phyloP scores from a whole-genome alignment of 495 filamentous ascomycete genomes.

The Neurospora sp. region DNA sequence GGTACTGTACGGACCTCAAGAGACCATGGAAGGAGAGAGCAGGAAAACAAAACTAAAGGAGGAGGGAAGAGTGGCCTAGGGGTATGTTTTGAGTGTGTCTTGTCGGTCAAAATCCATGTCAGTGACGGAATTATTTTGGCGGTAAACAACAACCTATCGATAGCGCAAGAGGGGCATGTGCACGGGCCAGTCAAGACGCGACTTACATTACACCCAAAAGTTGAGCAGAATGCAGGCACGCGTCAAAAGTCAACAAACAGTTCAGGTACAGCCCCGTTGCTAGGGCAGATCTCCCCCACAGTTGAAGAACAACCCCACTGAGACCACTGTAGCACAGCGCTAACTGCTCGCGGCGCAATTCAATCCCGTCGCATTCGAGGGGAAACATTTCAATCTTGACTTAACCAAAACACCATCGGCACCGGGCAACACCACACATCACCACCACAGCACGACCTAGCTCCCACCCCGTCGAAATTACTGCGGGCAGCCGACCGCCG shows the following conservation, averaged over 20 bases:
- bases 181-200: neutral
- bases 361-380: neutral
- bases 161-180: neutral
- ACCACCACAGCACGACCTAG: neutral
- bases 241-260: neutral
- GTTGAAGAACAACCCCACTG: neutral
- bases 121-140: constrained; percentile 2
- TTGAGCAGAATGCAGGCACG: neutral
- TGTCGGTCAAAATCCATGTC: neutral
- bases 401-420: neutral
- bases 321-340: neutral
- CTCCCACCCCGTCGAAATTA: neutral
- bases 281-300: neutral
- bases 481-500: neutral
- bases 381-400: neutral
- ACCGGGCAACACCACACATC: neutral
- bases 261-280: neutral
- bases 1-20: too few relatives aligned
- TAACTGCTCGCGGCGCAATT: neutral
- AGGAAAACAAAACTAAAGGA: neutral
- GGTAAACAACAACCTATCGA: neutral
- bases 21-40: neutral
- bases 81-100: neutral
- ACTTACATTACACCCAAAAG: neutral
- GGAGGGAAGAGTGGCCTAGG: neutral